Evolutionary conservation across 768 basidiomycete genomes (phyloP).

Genomic region (Lanmaoa pseudosensibilis): DNA sequence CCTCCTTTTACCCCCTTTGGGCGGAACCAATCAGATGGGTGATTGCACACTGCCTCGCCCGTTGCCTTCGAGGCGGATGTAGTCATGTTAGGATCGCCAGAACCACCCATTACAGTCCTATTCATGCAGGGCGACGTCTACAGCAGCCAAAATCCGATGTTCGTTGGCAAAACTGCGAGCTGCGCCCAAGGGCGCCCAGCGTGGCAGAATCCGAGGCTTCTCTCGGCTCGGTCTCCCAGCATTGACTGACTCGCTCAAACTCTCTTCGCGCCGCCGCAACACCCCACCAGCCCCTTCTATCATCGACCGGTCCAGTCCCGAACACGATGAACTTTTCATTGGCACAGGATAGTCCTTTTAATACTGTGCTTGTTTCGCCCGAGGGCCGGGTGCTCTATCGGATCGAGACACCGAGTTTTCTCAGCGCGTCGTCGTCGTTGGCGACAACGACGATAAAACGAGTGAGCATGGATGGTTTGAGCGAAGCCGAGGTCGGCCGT

Average conservation of each 20-base stretch:
- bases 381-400: conserved; percentile 32
- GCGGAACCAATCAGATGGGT: conserved; percentile 25
- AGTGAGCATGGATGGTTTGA: conserved; percentile 25
- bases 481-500: conserved; percentile 28
- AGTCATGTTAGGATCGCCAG: conserved; percentile 10
- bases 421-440: conserved; percentile 6
- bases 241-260: conserved; percentile 4
- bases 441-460: conserved; percentile 27
- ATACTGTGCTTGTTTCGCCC: conserved; percentile 31
- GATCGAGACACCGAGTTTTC: conserved; percentile 28
- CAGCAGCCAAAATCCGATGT: neutral
- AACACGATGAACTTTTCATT: conserved; percentile 33
- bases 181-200: conserved; percentile 26
- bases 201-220: conserved; percentile 36
- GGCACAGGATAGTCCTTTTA: conserved; percentile 33
- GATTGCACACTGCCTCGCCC: conserved; percentile 32
- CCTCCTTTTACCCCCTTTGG: neutral
- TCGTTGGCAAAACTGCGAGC: conserved; percentile 1
- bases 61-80: conserved; percentile 19
- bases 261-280: conserved; percentile 16
- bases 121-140: conserved; percentile 5
- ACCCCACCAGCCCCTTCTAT: neutral
- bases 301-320: neutral
- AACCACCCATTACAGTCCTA: neutral
- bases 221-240: conserved; percentile 29